A percentile compares a stretch with the other conserved stretches of the same genome.
Conservation (phyloP, 176 grass and related monocot genomes). For the Bonia amplexicaulis region DNA sequence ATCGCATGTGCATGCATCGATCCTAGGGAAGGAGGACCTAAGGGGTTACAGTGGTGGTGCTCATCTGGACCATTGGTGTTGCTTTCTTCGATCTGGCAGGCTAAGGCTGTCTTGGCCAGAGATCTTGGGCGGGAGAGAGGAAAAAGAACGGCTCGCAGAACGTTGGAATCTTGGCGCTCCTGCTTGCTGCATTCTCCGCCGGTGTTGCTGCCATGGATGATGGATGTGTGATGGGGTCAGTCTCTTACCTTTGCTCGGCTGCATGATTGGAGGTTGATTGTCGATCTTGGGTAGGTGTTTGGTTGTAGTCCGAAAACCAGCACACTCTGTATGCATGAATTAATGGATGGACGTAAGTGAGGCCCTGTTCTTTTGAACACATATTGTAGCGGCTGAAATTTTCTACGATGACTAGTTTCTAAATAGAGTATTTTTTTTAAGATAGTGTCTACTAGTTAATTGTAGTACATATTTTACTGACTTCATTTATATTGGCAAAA, state of each 20-base stretch:
- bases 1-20: conserved; percentile 29
- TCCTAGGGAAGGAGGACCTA: neutral
- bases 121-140: neutral
- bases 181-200: neutral
- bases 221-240: neutral
- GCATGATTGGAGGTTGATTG: conserved; percentile 19
- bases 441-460: too few relatives aligned
- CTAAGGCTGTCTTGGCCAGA: neutral
- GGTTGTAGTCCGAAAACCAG: neutral
- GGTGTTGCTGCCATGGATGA: neutral
- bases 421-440: too few relatives aligned
- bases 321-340: neutral
- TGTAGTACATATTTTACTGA: too few relatives aligned
- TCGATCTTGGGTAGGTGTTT: neutral
- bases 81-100: conserved; percentile 15
- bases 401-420: too few relatives aligned
- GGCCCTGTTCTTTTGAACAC: too few relatives aligned
- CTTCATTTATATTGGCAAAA: too few relatives aligned
- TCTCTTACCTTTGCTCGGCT: neutral
- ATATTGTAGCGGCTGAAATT: too few relatives aligned
- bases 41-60: neutral
- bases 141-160: conserved; percentile 33
- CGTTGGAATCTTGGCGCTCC: conserved; percentile 24
- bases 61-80: conserved; percentile 6
- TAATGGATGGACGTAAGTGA: neutral